Evolutionary conservation across 2,329 filamentous ascomycete genomes (phyloP), one percentile per base, ranked within the genome.

Genomic region (Diplodia mutila): DNA sequence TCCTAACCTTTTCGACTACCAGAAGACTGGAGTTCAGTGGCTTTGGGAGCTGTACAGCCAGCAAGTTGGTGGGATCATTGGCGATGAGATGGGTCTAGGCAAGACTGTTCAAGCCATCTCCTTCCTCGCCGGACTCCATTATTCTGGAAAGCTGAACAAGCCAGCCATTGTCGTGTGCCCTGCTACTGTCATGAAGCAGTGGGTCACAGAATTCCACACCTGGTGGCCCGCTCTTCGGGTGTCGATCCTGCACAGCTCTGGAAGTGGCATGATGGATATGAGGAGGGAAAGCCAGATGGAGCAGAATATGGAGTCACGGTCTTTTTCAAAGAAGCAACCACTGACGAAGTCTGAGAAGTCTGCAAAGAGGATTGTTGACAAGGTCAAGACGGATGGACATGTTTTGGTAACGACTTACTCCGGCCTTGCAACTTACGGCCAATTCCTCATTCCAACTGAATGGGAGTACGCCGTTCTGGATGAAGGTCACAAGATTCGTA

Each of bases 181-280:
- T 1, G 94, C 94, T 3, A 99, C 95, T 0, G 91, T 99, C 27
- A 90, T 99, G 81, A 91, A 93, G 69, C 95, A 99, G 77, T 99
- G 95, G 95, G 95, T 97, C 14, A 97, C 96, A 71, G 95, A 99
- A 75, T 98, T 99, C 73, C 96, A 99, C 79, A 89, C 90, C 14
- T 99, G 96, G 96, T 99, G 96, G 96, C 95, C 95, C n/a, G 90
- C 95, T n/a, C 83, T 99, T 37, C 88, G 96, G 51, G 95, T 99
- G 5, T 97, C 94, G 0, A 98, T 99, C 69, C 79, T 99, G 59
- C 95, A 99, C 76, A 93, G 93, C 0, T 97, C 95, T 4, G 95
- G 95, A 2, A 98, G 93, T 77, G 96, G 95, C 21, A 98, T 99
- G 94, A 82, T 97, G 65, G 93, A 97, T 71, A 83, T 96, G 27